Base-by-base conservation (phyloP, 2,329 filamentous ascomycete genomes). In the Polychaeton citri region DNA sequence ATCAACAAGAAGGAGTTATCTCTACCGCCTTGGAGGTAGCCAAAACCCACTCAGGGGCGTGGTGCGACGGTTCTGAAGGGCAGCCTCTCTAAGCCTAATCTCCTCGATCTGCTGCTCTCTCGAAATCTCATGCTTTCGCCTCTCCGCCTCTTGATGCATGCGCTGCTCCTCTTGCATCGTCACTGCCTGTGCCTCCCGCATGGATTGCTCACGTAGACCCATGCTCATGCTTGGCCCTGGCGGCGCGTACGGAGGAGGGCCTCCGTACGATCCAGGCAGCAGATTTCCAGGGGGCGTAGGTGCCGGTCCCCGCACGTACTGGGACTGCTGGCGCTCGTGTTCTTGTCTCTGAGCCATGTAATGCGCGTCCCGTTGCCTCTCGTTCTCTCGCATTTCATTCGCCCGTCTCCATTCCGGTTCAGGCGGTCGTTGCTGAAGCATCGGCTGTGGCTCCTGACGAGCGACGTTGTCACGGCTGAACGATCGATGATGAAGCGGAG, bases 381-480 rank as follows among this genome's bases (percentile, higher is more conserved):
- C 36, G 10, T 39, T 36, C 19, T 46, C 40, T 20, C 38, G 38
- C 19, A 43, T 40, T 10, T 43, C 41, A 19, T 38, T 37, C 33
- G 43, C 35, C 33, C 34, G 37, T 18, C 37, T 38, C 35, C 32
- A 35, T 32, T 34, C 26, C 18, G 34, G 30, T 30, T 36, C 24
- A 7, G 12, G 12, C 7, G 34, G 18, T 36, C 38, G 10, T 28
- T 30, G 18, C 33, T 33, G 18, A 34, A 24, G 12, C 12, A 28
- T 10, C 7, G 21, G 21, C 7, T 28, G 24, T 28, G 24, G 24
- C 30, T 52, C 45, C 13, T 49, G 49, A 10, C 47, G 43, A 16
- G 39, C 41, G 19, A 35, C 45, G 13, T 55, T 53, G 3, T 52
- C 50, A 13, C 48, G 49, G 32, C 43, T 49, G 8, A 44, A 34